Base-by-base conservation (phyloP, 1,139 yeast genomes). In the Geotrichum cucujoidarum region DNA sequence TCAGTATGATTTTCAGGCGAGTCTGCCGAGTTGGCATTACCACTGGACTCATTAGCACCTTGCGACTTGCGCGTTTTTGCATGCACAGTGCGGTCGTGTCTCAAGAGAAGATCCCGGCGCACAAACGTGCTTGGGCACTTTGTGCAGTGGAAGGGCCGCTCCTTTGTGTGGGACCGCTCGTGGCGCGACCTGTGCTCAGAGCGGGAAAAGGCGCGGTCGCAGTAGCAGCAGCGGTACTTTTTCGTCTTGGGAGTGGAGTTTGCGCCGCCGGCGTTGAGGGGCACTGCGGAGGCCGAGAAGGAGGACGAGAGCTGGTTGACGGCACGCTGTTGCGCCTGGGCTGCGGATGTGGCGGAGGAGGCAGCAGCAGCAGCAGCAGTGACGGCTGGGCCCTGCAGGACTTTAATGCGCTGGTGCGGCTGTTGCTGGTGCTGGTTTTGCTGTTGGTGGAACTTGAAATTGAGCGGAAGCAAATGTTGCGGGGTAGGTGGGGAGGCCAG, bases 161-260 rank as follows among this genome's bases (percentile, higher is more conserved):
- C 89, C 59, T 85, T 85, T 21, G 92, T 84, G 60, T 85, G 95
- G 2, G 90, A 81, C 33, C 92, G 69, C 62, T 86, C 95, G 60
- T 85, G 95, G 43, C 95, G 76, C 49, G 83, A 79, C 60, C 83
- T 79, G 63, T 85, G 95, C 61, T 85, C 95, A 22, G 87, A 79
- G 45, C 95, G 70, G 8, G 90, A 80, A 61, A 86, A 85, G 0
- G 88, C 85, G 58, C 89, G 72, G 35, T 89, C 87, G 60, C 95
- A 85, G 61, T 79, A 84, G 20, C 84, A 81, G 66, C 95, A 85
- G 32, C 83, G 77, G 64, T 84, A 84, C 20, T 31, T 14, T 39
- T 47, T 47, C 5, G 20, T 7, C 21, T 41, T 41, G 17, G 11
- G 17, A 4, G 32, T 13, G 11, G 34, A 17, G 13, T 14, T 8